Conservation (phyloP, 2,329 filamentous ascomycete genomes). For the Helicocarpus griseus region DNA sequence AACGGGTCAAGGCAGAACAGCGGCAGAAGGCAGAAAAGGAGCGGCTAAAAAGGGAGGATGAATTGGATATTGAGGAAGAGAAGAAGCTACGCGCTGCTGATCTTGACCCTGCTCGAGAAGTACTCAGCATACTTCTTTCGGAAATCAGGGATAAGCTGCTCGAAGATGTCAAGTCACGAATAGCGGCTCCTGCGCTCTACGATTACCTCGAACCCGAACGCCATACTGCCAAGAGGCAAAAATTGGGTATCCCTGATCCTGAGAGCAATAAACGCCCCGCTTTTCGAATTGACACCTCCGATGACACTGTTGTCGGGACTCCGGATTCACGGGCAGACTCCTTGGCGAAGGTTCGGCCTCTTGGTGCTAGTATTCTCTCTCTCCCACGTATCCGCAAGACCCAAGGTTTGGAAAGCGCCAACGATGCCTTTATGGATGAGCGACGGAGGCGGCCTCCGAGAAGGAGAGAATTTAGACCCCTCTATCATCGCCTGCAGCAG, state of each 20-base stretch:
- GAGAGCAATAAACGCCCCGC: slow-evolving; percentile 49
- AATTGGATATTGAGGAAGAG: slow-evolving; percentile 77
- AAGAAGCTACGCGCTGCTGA: slow-evolving; percentile 79
- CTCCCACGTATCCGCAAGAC: slow-evolving; percentile 68
- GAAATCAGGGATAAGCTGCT: slow-evolving; percentile 83
- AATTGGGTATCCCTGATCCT: slow-evolving; percentile 65
- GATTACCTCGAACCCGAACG: slow-evolving; percentile 74
- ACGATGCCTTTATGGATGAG: slow-evolving; percentile 60
- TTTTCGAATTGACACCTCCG: slow-evolving; percentile 47
- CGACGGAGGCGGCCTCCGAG: slow-evolving; percentile 45
- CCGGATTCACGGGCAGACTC: slow-evolving; percentile 42
- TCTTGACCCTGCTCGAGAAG: slow-evolving; percentile 81
- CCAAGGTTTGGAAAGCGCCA: slow-evolving; percentile 47
- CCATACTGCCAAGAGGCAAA: slow-evolving; percentile 68
- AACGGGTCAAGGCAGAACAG: slow-evolving; percentile 35
- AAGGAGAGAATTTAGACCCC: slow-evolving; percentile 59
- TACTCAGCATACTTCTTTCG: slow-evolving; percentile 64
- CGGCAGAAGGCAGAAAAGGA: slow-evolving; percentile 57
- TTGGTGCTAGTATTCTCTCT: slow-evolving; percentile 41
- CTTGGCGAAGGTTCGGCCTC: slow-evolving; percentile 34
- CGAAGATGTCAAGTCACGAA: slow-evolving; percentile 76
- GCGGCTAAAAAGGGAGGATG: slow-evolving; percentile 60
- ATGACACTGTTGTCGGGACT: slow-evolving; percentile 56
- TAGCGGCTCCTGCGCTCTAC: slow-evolving; percentile 71
- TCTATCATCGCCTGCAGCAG: slow-evolving; percentile 70